phyloP scores from a whole-genome alignment of 2,329 filamentous ascomycete genomes.

The Colletotrichum sp. region DNA sequence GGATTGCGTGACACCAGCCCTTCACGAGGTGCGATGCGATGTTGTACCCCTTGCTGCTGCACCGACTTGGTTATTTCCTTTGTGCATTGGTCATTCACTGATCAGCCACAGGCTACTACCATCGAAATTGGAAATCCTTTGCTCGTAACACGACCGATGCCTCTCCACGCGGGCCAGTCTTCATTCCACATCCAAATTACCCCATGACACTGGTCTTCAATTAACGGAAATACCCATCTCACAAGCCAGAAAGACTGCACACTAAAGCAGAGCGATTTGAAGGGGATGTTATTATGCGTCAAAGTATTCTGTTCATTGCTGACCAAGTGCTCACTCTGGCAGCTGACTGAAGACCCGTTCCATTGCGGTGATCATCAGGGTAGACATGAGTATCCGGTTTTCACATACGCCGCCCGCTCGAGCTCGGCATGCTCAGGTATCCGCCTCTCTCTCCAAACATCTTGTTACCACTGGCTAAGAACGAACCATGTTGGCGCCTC shows the following conservation, averaged over 20 bases:
- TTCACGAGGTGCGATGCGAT: too few relatives aligned
- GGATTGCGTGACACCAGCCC: not conserved
- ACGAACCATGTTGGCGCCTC: too few relatives aligned
- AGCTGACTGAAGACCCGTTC: constrained; percentile 38
- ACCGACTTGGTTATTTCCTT: too few relatives aligned
- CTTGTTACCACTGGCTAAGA: too few relatives aligned
- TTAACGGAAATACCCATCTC: not conserved
- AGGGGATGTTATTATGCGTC: constrained; percentile 18
- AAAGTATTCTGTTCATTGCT: constrained; percentile 43
- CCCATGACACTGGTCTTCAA: not conserved
- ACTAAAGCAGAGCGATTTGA: not conserved
- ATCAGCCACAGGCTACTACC: too few relatives aligned
- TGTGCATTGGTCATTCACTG: too few relatives aligned
- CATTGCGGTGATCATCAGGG: constrained; percentile 39
- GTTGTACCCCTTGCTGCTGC: too few relatives aligned
- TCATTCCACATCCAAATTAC: not conserved
- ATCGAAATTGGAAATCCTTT: too few relatives aligned
- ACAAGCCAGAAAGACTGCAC: not conserved
- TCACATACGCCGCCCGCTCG: constrained; percentile 47
- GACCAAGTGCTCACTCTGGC: constrained; percentile 44
- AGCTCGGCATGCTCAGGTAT: too few relatives aligned
- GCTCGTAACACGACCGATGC: too few relatives aligned
- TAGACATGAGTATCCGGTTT: constrained; percentile 47
- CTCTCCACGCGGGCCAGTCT: not conserved
- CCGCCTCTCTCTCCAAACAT: too few relatives aligned